A percentile compares a stretch with the other conserved stretches of the same genome.
These are phyloP conservation scores for Schwanniomyces vanrijiae DNA, from an alignment of 805 yeast species.

Conservation along the genomic window DNA sequence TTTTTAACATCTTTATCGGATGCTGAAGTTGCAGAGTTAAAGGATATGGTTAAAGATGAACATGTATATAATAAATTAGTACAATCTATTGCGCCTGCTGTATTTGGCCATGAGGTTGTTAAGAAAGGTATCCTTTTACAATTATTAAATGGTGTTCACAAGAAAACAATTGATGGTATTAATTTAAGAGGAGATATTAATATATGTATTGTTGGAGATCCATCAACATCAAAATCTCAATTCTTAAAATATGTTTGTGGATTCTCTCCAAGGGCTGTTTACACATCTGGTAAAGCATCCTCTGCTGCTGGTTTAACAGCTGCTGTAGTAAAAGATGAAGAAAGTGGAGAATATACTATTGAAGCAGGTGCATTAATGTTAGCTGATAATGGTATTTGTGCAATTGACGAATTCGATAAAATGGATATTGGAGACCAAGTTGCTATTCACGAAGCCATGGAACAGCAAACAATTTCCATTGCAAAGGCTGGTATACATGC, in stretches of 20 bases:
- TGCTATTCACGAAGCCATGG: slow-evolving; percentile 99
- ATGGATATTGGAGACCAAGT: slow-evolving; percentile 96
- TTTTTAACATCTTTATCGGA: slow-evolving; percentile 76
- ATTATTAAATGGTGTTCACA: slow-evolving; percentile 93
- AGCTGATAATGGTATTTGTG: slow-evolving; percentile 98
- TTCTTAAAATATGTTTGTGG: slow-evolving; percentile 89
- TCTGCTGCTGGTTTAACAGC: slow-evolving; percentile 99
- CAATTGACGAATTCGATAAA: slow-evolving; percentile 97
- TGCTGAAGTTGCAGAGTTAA: slow-evolving; percentile 80
- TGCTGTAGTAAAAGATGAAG: slow-evolving; percentile 96
- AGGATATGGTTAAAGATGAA: slow-evolving; percentile 87
- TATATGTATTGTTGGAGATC: slow-evolving; percentile 96
- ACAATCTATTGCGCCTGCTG: slow-evolving; percentile 90
- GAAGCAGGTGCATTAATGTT: slow-evolving; percentile 99
- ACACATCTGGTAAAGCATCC: slow-evolving; percentile 97
- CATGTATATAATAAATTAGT: slow-evolving; percentile 83
- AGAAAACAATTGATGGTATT: slow-evolving; percentile 89
- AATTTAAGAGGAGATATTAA: slow-evolving; percentile 95
- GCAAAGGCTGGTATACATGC: slow-evolving; percentile 99
- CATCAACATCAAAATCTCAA: slow-evolving; percentile 96
- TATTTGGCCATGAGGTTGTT: slow-evolving; percentile 91
- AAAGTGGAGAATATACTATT: slow-evolving; percentile 93
- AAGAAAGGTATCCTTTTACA: slow-evolving; percentile 90
- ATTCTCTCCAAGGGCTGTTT: slow-evolving; percentile 90
- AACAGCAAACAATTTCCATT: slow-evolving; percentile 97